Base-by-base conservation (phyloP, 345 rosid genomes). In the Litchi chinensis region DNA sequence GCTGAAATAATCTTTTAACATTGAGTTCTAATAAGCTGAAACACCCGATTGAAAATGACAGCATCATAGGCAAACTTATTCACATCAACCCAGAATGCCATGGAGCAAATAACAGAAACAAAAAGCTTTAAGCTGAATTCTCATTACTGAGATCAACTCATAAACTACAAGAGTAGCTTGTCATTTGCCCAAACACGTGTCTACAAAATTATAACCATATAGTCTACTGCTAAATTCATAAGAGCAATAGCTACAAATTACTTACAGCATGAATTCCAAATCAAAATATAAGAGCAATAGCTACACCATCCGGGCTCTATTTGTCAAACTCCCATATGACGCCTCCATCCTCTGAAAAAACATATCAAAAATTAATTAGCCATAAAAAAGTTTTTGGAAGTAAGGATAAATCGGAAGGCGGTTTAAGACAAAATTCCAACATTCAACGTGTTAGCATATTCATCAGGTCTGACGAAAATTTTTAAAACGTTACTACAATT, bases 291-390 rank as follows among this genome's bases (percentile, higher is more conserved):
- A 32, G 37, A 32, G 37, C 37, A 32, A 32, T 32, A 32, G 37
- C 37, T 32, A 32, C 37, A 32, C 37, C 37, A 32, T 32, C 41
- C 68, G 16, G 6, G 43, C 73, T 26, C 60, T 88, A 91, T 74
- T 89, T 88, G 84, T 89, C 89, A 1, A 89, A 86, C 76, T 89
- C 92, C 92, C 91, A 89, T 77, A 89, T 65, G 48, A 88, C 64
- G 22, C 90, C 92, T 83, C 91, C 90, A 80, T 84, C 90, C 86
- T 89, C 94, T 88, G 86, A 59, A 77, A 87, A 8, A 69, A 62
- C 73, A 78, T 21, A 75, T 24, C 18, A 32, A 60, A 80, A 76
- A 46, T 65, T 39, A 37, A 18, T 79, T 66, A 68, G 50, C 56
- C 54, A 37, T 65, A 28, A 71, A 57, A 39, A 48, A n/a, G 3